Evolutionary conservation across 1,139 yeast genomes (phyloP), one percentile per base, ranked within the genome.

Genomic region (Pichiaceae sp.): DNA sequence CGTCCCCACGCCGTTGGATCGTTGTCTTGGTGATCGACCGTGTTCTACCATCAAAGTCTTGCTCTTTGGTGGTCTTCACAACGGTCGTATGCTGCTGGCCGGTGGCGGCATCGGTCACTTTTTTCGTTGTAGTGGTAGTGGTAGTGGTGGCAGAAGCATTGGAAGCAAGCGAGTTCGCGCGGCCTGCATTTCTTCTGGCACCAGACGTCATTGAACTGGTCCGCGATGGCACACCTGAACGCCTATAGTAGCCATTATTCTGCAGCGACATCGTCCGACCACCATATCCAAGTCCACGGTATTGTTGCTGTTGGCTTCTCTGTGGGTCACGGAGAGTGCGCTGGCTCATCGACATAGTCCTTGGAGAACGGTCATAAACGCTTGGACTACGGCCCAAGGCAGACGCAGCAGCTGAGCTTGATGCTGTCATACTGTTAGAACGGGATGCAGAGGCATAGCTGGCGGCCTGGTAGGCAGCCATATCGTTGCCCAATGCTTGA

Each of bases 21-120:
- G 57, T 53, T 7, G 57, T 55, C 33, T 54, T 56, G 4, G 59
- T 54, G 15, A 58, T 54, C 7, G 60, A 55, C 34, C 43, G 49
- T 0, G 62, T 57, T 15, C 59, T 47, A 1, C 63, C 63, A 15
- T 51, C 52, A 4, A 42, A 36, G 29, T 52, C 59, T 34, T 43
- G 49, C 34, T 55, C 58, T 33, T 50, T 52, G 8, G 59, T 53
- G 2, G 57, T 53, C 38, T 49, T 53, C 17, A 52, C 47, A 6
- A 54, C 45, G 11, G 53, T 54, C 1, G 56, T 53, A 17, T 46
- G 47, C n/a, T 37, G 33, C 15, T 35, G 34, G 4, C 38, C 42
- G n/a, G 31, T 37, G 9, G 45, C 30, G 6, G 40, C 39, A 8
- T 40, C 20, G 1, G 47, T 39, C 7, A 42, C 40, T 33, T 38